These are phyloP conservation scores for Eurotiales sp. DNA, from an alignment of 2,329 filamentous ascomycete species.

Conservation along the genomic window DNA sequence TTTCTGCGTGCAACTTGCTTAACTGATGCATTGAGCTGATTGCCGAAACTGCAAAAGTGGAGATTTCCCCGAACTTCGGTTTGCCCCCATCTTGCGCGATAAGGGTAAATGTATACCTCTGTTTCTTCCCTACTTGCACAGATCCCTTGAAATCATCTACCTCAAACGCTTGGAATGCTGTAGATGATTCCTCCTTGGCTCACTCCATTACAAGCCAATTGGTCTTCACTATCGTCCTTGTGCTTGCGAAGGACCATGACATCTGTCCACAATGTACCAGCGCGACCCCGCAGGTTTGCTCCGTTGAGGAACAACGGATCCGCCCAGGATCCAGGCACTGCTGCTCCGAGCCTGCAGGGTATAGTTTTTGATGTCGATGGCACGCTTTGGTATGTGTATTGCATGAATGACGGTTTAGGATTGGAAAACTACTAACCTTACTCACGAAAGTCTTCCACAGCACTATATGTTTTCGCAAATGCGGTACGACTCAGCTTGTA, in stretches of 20 bases:
- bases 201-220: not conserved
- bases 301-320: slow-evolving; percentile 39
- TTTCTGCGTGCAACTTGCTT: not conserved
- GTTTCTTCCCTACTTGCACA: no score
- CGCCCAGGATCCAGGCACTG: slow-evolving; percentile 24
- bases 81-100: no score
- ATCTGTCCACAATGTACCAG: slow-evolving; percentile 18
- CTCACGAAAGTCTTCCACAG: slow-evolving; percentile 68
- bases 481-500: slow-evolving; percentile 52
- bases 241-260: slow-evolving; percentile 21
- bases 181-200: not conserved
- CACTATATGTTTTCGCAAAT: slow-evolving; percentile 95
- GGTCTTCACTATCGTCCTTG: not conserved
- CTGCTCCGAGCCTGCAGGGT: slow-evolving; percentile 49
- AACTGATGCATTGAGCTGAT: slow-evolving; percentile 1
- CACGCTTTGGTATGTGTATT: slow-evolving; percentile 74
- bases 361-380: slow-evolving; percentile 92
- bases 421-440: not conserved
- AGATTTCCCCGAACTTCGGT: not conserved
- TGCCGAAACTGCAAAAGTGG: slow-evolving; percentile 10
- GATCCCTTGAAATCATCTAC: not conserved
- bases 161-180: not conserved
- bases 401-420: not conserved
- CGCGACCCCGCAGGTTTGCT: slow-evolving; percentile 46
- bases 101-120: no score